phyloP scores from a whole-genome alignment of 805 yeast genomes.

The Metschnikowia arizonensis region DNA sequence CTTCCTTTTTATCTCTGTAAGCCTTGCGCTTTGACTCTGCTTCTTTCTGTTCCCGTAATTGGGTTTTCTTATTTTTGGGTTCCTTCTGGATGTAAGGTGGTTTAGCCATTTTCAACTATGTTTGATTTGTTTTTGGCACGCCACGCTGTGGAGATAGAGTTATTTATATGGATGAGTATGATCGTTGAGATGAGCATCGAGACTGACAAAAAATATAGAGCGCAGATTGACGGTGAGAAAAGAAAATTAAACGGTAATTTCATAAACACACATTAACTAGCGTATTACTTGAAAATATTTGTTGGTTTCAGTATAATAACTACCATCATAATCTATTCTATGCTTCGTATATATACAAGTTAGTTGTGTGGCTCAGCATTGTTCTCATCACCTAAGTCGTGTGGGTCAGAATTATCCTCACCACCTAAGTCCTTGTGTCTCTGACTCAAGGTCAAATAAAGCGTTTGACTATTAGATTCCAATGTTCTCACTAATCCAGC shows the following conservation, averaged over 20 bases:
- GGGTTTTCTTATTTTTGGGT: conserved; percentile 16
- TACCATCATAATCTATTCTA: background rate
- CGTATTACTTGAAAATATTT: too few species aligned
- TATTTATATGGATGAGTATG: background rate
- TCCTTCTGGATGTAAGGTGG: conserved; percentile 10
- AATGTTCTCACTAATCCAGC: conserved; percentile 83
- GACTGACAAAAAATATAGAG: background rate
- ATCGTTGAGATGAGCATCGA: conserved; percentile 4
- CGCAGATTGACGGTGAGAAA: background rate
- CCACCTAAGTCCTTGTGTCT: conserved; percentile 44
- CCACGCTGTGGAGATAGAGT: background rate
- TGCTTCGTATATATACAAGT: conserved; percentile 13
- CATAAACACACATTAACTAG: too few species aligned
- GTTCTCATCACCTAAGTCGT: too few species aligned
- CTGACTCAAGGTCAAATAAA: conserved; percentile 72
- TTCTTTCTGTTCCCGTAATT: conserved; percentile 18
- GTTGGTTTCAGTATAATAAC: too few species aligned
- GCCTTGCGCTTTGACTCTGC: conserved; percentile 39
- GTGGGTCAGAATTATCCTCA: too few species aligned
- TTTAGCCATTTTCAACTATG: conserved; percentile 11
- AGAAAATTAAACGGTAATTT: too few species aligned
- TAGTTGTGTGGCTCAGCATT: conserved; percentile 10
- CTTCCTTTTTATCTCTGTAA: conserved; percentile 47
- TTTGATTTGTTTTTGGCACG: background rate
- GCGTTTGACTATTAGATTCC: conserved; percentile 58